phyloP scores from a whole-genome alignment of 805 yeast species.

The Nakazawaea ishiwadae region DNA sequence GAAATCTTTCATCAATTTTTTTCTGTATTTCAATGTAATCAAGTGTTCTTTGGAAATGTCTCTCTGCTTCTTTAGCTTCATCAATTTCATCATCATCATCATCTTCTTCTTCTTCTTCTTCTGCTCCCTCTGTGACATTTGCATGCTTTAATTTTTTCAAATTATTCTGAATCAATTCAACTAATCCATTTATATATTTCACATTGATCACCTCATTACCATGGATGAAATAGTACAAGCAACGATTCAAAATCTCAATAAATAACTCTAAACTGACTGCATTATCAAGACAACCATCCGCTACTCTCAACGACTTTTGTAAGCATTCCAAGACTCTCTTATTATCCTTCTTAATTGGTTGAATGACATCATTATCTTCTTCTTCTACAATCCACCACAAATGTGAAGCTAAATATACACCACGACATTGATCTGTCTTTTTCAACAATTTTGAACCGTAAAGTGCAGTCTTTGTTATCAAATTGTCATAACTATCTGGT shows the following conservation, averaged over 20 bases:
- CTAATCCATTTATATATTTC: constrained; percentile 77
- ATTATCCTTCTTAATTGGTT: constrained; percentile 33
- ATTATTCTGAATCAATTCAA: constrained; percentile 73
- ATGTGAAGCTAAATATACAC: constrained; percentile 84
- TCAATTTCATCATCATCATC: constrained; percentile 25
- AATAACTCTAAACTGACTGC: constrained; percentile 74
- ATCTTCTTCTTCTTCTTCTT: constrained; percentile 13
- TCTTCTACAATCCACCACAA: constrained; percentile 88
- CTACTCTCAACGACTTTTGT: constrained; percentile 82
- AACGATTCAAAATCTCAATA: constrained; percentile 84
- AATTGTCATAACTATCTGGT: constrained; percentile 68
- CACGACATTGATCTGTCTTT: constrained; percentile 92
- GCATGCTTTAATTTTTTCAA: constrained; percentile 37
- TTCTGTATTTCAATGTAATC: constrained; percentile 66
- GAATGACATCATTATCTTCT: constrained; percentile 22
- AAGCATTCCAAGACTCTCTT: constrained; percentile 87
- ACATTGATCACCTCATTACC: constrained; percentile 69
- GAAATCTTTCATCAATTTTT: constrained; percentile 64
- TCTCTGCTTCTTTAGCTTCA: constrained; percentile 32
- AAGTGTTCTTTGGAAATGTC: constrained; percentile 69
- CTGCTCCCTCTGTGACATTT: constrained; percentile 17
- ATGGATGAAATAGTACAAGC: constrained; percentile 79
- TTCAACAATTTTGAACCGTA: constrained; percentile 85
- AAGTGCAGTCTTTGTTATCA: constrained; percentile 80
- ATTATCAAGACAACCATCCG: constrained; percentile 89